Evolutionary conservation across 2,329 filamentous ascomycete genomes (phyloP), one percentile per base, ranked within the genome.

Genomic region (Ceratocystis eucalypticola): DNA sequence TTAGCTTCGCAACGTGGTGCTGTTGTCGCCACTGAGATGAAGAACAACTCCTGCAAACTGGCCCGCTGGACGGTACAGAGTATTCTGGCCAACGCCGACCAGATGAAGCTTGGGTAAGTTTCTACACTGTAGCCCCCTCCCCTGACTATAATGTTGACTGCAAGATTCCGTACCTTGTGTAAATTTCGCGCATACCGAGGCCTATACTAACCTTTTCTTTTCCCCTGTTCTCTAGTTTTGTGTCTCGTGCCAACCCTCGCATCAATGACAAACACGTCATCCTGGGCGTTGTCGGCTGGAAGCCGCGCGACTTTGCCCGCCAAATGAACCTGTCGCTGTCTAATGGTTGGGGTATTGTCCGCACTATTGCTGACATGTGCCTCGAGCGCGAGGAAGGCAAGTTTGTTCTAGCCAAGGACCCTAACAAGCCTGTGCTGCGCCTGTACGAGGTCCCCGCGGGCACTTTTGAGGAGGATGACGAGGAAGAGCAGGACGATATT

Each of bases 1-100:
- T 84, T 99, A 68, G 88, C 89, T 70, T 91, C 87, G 72, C 92
- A 96, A 80, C 88, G 94, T 73, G 94, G 94, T 85, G 94, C 94
- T 67, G 93, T 99, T 55, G 89, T 99, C 30, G 94, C 94, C 22
- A 99, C 94, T 12, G 94, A 99, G 81, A 99, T 99, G 94, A 99
- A 99, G 89, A 99, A 99, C 85, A 99, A 99, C 84, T 91, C 87
- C 74, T 96, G 91, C 88, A 99, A 99, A 82, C 87, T 99, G 69
- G 94, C 94, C 67, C 84, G 94, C 76, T 99, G 94, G 94, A 96
- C 94, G 41, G 91, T 93, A 55, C 94, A 99, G 82, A 90, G 88
- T 74, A 96, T 99, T 74, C 85, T 99, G 67, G 92, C 93, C 75
- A 92, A 92, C 79, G 92, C 94, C n/a, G 94, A 99, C 75, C 82